Evolutionary conservation across 352 stramenopile genomes (phyloP).

Genomic region (Globisporangium cylindrosporum): DNA sequence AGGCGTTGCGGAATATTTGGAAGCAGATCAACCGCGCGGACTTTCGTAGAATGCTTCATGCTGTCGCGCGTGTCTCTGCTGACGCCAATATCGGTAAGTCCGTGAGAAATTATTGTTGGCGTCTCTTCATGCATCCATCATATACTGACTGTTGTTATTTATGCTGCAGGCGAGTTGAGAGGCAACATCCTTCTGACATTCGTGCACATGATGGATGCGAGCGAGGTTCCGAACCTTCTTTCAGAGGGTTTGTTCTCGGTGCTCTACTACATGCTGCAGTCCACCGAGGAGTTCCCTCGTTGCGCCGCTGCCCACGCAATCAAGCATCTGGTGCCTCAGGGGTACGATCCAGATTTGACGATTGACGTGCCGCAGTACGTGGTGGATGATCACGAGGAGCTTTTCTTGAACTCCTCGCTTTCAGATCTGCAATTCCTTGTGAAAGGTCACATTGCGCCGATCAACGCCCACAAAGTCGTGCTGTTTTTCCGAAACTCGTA

Average conservation of each 20-base stretch:
- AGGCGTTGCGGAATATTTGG: conserved; percentile 86
- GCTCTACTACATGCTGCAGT: conserved; percentile 80
- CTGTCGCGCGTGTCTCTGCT: conserved; percentile 73
- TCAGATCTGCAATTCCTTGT: conserved; percentile 87
- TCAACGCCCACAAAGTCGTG: conserved; percentile 88
- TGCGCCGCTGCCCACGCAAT: conserved; percentile 82
- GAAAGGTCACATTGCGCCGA: conserved; percentile 81
- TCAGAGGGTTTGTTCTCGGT: conserved; percentile 79
- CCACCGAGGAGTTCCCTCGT: conserved; percentile 65
- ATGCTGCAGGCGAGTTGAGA: conserved; percentile 56
- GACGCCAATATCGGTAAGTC: conserved; percentile 55
- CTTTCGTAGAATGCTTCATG: conserved; percentile 84
- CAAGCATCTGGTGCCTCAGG: conserved; percentile 76
- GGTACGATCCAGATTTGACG: conserved; percentile 70
- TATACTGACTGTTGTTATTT: conserved; percentile 12
- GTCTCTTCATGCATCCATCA: background rate
- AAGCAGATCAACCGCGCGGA: conserved; percentile 85
- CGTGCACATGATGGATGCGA: conserved; percentile 87
- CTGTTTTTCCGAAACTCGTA: conserved; percentile 90
- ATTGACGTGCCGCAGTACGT: conserved; percentile 79
- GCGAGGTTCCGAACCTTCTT: conserved; percentile 65
- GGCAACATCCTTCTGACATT: conserved; percentile 87
- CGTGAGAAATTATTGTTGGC: background rate
- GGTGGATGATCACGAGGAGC: conserved; percentile 86
- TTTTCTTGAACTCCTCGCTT: conserved; percentile 79